Evolutionary conservation across 2,329 filamentous ascomycete species (phyloP), one percentile per base, ranked within the genome.

Genomic region (Hirsutella minnesotensis): DNA sequence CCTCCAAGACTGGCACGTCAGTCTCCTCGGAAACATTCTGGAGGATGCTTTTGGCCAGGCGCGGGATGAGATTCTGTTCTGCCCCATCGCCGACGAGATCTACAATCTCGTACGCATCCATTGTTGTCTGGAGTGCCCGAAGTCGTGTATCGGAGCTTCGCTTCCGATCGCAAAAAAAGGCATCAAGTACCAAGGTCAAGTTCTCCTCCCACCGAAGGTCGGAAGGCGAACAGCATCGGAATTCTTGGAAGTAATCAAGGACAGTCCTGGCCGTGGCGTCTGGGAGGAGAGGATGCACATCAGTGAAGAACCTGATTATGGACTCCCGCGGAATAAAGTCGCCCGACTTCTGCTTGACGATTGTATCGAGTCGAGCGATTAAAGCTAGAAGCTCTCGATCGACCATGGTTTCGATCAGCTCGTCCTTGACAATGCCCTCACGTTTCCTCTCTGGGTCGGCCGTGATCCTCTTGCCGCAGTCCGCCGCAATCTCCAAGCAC

Each of bases 171-270:
- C 72, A 70, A 51, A 84, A 79, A 53, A 87, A 81, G 1, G 72
- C 71, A 18, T 73, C 66, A 15, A 86, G 57, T 2, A 87, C 69
- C 21, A 76, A 62, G 15, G 65, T 63, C 42, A 83, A 66, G 41
- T 85, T 83, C 3, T 70, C 62, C 47, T 82, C 71, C 83, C 83
- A 88, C 30, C 75, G 67, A 38, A 70, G 60, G 51, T 86, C 81
- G 0, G 83, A 84, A 3, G 83, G 83, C 37, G 81, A 82, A 51
- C 84, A 83, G 52, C 77, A 80, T 38, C 81, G 70, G 49, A 83
- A 81, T 42, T 84, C 76, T 43, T 73, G 72, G 49, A 81, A 83
- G 55, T 85, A 78, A 37, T 77, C 72, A 36, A 87, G 70, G 20
- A 86, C 72, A 10, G 81, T 65, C 38, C 72, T 72, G 2, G 75